Conservation (phyloP, 306 rosid species). For the Pyrus betulifolia region DNA sequence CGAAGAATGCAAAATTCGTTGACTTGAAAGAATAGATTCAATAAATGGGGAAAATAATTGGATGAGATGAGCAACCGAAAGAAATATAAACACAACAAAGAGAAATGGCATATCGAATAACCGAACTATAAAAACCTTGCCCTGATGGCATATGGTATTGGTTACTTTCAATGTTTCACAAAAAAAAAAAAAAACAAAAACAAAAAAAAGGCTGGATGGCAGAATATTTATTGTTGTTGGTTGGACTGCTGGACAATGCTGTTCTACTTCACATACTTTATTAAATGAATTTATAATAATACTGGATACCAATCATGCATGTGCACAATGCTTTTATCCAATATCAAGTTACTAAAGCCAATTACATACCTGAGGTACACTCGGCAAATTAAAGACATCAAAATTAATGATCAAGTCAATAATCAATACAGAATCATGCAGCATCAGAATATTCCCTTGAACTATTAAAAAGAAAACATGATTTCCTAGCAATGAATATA, state of each 20-base stretch:
- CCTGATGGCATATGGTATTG: not conserved
- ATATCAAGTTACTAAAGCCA: not conserved
- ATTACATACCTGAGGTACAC: not conserved
- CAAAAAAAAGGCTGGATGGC: not conserved
- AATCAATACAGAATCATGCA: not conserved
- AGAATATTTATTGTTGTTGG: not conserved
- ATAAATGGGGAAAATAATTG: not conserved
- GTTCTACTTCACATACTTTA: not conserved
- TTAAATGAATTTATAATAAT: not conserved
- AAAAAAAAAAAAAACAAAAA: not conserved
- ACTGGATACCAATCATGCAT: not conserved
- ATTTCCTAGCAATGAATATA: conserved; percentile 1
- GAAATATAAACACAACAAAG: not conserved
- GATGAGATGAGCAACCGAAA: not conserved
- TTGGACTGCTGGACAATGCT: not conserved
- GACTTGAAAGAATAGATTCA: not conserved
- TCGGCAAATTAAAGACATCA: not conserved
- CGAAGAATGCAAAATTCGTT: not conserved
- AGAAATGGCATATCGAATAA: not conserved
- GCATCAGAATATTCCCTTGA: not conserved
- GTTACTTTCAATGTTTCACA: not conserved
- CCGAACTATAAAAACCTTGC: not conserved
- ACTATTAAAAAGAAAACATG: not conserved
- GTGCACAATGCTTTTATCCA: not conserved
- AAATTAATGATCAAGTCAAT: not conserved